phyloP scores from a whole-genome alignment of 306 rosid species.

The Erythrophleum fordii region DNA sequence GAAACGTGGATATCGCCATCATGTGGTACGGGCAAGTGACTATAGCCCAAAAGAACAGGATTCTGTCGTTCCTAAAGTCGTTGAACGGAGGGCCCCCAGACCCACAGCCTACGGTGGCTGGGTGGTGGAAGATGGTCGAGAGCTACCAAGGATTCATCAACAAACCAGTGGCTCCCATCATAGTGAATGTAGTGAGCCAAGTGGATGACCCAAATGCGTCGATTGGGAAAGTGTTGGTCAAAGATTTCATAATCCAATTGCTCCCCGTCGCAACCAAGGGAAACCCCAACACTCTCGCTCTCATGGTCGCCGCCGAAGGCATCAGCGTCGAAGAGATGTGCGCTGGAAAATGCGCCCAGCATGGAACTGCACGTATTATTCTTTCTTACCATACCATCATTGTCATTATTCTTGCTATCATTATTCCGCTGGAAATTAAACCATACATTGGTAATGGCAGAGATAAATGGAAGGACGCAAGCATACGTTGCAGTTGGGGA shows the following conservation, averaged over 20 bases:
- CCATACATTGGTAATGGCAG: background rate
- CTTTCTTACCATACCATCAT: too few relatives aligned
- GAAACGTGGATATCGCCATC: background rate
- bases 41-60: background rate
- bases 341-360: background rate
- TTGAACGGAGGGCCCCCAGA: background rate
- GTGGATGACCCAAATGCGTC: background rate
- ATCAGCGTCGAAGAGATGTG: background rate
- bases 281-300: background rate
- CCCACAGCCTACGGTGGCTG: background rate
- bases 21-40: background rate
- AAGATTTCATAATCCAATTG: background rate
- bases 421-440: too few relatives aligned
- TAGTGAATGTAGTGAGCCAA: background rate
- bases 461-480: background rate
- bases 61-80: background rate
- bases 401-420: too few relatives aligned
- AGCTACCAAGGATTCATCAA: background rate
- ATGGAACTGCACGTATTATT: background rate
- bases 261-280: background rate
- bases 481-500: background rate
- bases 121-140: background rate
- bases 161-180: background rate
- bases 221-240: background rate
- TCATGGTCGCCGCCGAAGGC: background rate